Conservation (phyloP, 1,284 basidiomycete species). For the Omphalotus olearius region DNA sequence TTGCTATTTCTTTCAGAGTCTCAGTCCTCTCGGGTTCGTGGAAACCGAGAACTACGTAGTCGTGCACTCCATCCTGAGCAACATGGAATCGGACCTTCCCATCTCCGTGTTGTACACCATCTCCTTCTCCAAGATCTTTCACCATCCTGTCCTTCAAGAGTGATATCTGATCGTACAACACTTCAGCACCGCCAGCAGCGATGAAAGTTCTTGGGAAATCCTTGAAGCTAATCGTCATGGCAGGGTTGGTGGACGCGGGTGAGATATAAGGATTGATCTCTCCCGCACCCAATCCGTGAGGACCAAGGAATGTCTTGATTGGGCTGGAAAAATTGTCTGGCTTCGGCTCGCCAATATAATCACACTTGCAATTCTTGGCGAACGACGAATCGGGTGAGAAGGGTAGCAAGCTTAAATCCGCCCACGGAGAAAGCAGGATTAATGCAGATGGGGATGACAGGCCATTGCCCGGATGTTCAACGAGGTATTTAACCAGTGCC, state of each 20-base stretch:
- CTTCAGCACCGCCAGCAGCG: conserved; percentile 48
- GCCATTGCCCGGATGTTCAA: conserved; percentile 32
- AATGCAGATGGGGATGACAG: conserved; percentile 44
- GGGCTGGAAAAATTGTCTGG: conserved; percentile 26
- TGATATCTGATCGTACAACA: conserved; percentile 45
- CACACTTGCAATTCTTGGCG: conserved; percentile 28
- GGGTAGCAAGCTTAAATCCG: conserved; percentile 42
- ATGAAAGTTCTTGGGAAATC: conserved; percentile 56
- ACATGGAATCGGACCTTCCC: conserved; percentile 44
- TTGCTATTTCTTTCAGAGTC: conserved; percentile 39
- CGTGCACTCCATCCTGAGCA: conserved; percentile 48
- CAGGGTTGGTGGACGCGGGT: conserved; percentile 41
- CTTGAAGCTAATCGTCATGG: conserved; percentile 36
- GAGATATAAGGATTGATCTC: conserved; percentile 50
- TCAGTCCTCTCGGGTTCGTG: conserved; percentile 53
- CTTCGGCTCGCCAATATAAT: conserved; percentile 31
- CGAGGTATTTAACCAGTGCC: conserved; percentile 50
- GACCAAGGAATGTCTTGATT: conserved; percentile 36
- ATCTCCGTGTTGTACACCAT: conserved; percentile 26
- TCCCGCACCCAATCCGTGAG: conserved; percentile 34
- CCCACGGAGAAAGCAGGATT: conserved; percentile 57
- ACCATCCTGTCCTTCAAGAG: conserved; percentile 40
- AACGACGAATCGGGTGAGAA: conserved; percentile 28
- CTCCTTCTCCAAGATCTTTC: conserved; percentile 42
- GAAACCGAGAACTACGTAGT: conserved; percentile 44